A percentile compares a stretch with the other conserved stretches of the same genome.
Conservation (phyloP, 2,329 filamentous ascomycete genomes). For the Acrocalymma vagum region DNA sequence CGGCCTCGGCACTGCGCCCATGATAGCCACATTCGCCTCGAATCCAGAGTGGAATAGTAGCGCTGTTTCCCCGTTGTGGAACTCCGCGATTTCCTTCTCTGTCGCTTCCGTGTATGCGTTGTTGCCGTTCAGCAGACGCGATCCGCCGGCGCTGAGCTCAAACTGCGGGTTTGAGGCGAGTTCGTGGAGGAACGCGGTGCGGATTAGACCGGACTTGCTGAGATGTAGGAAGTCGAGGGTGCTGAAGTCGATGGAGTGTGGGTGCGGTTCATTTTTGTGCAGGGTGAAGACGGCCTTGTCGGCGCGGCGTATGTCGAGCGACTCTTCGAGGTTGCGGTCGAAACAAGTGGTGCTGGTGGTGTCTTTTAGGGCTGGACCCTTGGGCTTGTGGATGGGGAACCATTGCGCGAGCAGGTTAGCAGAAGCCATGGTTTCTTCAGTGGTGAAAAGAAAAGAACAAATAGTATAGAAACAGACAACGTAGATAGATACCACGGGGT, state of each 20-base stretch:
- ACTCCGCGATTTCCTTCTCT: constrained; percentile 64
- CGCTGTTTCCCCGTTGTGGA: constrained; percentile 63
- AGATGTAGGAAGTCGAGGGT: constrained; percentile 69
- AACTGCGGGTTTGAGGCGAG: constrained; percentile 41
- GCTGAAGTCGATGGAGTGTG: constrained; percentile 68
- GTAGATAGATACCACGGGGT: too few relatives aligned
- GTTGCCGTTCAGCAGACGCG: constrained; percentile 69
- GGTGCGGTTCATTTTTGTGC: not conserved
- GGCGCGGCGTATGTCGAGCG: constrained; percentile 11
- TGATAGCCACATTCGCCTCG: constrained; percentile 52
- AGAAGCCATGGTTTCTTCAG: too few relatives aligned
- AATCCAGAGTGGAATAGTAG: constrained; percentile 64
- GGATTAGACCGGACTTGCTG: constrained; percentile 52
- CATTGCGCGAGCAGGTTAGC: not conserved
- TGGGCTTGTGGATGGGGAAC: constrained; percentile 1
- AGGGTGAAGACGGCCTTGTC: not conserved
- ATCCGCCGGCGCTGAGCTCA: constrained; percentile 62
- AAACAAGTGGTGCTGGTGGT: too few relatives aligned
- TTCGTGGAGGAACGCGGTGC: constrained; percentile 57
- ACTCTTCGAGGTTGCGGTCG: constrained; percentile 29
- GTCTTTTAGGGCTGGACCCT: not conserved
- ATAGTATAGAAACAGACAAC: too few relatives aligned
- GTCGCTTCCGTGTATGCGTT: constrained; percentile 62
- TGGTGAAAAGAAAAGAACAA: too few relatives aligned
- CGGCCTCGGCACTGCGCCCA: constrained; percentile 38